phyloP scores from a whole-genome alignment of 345 rosid genomes.

The Ricinus communis region DNA sequence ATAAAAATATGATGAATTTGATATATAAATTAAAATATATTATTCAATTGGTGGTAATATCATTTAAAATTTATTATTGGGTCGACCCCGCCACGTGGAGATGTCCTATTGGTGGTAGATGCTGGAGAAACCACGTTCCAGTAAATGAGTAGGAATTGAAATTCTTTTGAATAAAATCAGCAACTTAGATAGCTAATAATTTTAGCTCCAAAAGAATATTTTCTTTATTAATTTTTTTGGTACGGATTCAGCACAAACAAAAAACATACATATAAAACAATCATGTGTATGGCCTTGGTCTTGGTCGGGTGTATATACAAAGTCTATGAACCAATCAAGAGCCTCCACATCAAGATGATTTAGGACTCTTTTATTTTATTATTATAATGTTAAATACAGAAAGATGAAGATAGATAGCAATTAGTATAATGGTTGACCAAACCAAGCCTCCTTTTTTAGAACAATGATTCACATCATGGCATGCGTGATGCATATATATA shows the following conservation, averaged over 20 bases:
- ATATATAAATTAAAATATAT: too few species aligned
- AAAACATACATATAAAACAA: too few species aligned
- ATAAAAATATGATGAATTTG: too few species aligned
- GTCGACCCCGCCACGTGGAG: too few species aligned
- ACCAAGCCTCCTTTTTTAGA: conserved; percentile 16
- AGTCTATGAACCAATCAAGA: conserved; percentile 20
- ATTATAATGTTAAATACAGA: too few species aligned
- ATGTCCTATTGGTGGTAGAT: background rate
- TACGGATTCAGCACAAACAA: too few species aligned
- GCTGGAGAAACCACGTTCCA: conserved; percentile 15
- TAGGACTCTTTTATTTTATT: background rate
- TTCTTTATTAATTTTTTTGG: background rate
- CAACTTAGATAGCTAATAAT: too few species aligned
- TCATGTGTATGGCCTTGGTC: too few species aligned
- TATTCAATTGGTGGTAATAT: too few species aligned
- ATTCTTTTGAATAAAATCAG: conserved; percentile 13
- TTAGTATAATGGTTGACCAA: conserved; percentile 22
- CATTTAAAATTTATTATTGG: too few species aligned
- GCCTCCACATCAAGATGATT: conserved; percentile 12
- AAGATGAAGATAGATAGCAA: conserved; percentile 12
- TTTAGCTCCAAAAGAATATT: conserved; percentile 7
- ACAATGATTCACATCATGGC: conserved; percentile 30
- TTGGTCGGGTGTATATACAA: conserved; percentile 9
- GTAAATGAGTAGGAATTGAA: conserved; percentile 16
- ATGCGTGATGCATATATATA: background rate